Evolutionary conservation across 768 basidiomycete species (phyloP).

Genomic region (Macrolepiota albuminosa): DNA sequence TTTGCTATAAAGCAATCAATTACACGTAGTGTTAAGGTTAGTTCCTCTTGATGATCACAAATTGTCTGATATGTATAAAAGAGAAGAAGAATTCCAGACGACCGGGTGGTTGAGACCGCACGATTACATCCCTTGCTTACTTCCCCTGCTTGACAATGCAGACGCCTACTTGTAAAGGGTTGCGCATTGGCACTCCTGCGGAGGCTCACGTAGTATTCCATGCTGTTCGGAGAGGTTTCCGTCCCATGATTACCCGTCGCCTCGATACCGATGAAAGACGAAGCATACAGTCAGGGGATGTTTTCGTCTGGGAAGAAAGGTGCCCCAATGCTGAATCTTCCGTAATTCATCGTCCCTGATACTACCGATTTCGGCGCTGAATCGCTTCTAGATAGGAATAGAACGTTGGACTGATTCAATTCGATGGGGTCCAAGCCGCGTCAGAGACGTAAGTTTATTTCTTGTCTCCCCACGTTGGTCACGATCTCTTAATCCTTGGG

Average conservation of each 20-base stretch:
- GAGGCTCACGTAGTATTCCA: constrained; percentile 78
- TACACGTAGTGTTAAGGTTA: constrained; percentile 23
- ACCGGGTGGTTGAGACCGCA: background rate
- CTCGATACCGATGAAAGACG: constrained; percentile 75
- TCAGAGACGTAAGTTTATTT: constrained; percentile 55
- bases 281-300: constrained; percentile 61
- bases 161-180: constrained; percentile 58
- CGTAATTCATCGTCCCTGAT: constrained; percentile 40
- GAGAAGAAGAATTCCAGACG: background rate
- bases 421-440: constrained; percentile 75
- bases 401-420: constrained; percentile 82
- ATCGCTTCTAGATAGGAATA: constrained; percentile 53
- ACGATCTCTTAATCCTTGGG: constrained; percentile 3
- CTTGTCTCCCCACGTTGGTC: background rate
- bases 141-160: constrained; percentile 38
- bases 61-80: constrained; percentile 16
- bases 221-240: constrained; percentile 50
- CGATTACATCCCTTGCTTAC: background rate
- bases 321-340: constrained; percentile 61
- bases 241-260: constrained; percentile 67
- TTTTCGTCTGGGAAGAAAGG: constrained; percentile 84
- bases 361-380: constrained; percentile 10
- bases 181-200: constrained; percentile 57
- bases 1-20: constrained; percentile 13
- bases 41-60: constrained; percentile 16